These are phyloP conservation scores for Sequoiadendron giganteum DNA, from an alignment of 75 land plant species.

Conservation along the genomic window DNA sequence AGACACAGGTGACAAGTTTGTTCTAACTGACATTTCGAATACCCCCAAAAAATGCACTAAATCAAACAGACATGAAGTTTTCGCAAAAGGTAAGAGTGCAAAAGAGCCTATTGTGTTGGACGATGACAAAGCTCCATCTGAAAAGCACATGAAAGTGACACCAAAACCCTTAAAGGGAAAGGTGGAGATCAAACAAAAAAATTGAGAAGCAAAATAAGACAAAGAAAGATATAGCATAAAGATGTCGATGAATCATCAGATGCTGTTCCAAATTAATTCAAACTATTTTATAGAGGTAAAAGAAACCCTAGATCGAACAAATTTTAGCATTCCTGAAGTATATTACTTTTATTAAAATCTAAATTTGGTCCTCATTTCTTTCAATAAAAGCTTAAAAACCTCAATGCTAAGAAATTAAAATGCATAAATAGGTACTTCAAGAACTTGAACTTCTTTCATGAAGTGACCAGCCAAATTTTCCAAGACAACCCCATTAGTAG, in stretches of 20 bases:
- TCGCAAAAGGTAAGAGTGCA: background rate
- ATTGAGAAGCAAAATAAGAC: background rate
- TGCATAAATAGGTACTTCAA: slow-evolving; percentile 33
- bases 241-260: background rate
- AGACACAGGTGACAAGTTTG: background rate
- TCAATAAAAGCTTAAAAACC: too few species aligned
- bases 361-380: too few species aligned
- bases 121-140: background rate
- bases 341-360: too few species aligned
- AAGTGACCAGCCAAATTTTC: slow-evolving; percentile 85
- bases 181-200: background rate
- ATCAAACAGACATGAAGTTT: background rate
- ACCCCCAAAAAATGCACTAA: background rate
- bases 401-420: background rate
- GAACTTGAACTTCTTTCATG: slow-evolving; percentile 85
- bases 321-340: too few species aligned
- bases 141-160: background rate
- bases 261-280: background rate
- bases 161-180: background rate
- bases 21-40: background rate
- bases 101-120: slow-evolving; percentile 4
- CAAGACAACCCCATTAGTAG: slow-evolving; percentile 91
- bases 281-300: background rate
- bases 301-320: background rate
- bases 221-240: background rate